Percentiles rank a stretch among this genome's conserved stretches.
phyloP scores from a whole-genome alignment of 1,284 basidiomycete genomes.

The Papiliotrema laurentii region DNA sequence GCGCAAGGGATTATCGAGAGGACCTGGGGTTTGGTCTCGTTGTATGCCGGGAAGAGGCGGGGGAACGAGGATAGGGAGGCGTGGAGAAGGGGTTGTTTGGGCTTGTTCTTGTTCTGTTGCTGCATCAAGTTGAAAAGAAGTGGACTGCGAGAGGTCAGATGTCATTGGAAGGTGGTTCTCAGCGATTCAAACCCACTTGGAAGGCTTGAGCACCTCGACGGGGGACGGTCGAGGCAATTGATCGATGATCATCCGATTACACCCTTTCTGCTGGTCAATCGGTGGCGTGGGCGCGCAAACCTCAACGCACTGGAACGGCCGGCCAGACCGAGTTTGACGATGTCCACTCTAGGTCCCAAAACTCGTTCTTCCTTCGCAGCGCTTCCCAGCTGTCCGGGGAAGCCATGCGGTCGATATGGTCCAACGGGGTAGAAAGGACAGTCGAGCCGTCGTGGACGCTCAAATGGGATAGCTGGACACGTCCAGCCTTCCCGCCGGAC shows the following conservation, averaged over 20 bases:
- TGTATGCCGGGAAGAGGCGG: conserved; percentile 19
- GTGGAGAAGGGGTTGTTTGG: conserved; percentile 14
- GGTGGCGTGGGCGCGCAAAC: not conserved
- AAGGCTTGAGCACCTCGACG: conserved; percentile 38
- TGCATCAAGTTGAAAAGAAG: conserved; percentile 16
- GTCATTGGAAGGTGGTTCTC: too few species aligned
- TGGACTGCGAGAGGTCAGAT: too few species aligned
- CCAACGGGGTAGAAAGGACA: conserved; percentile 7
- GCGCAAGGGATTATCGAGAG: conserved; percentile 14
- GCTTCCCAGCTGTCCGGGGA: not conserved
- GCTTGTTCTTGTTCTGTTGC: not conserved
- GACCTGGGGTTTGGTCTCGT: conserved; percentile 19
- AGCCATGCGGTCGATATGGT: not conserved
- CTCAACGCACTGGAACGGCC: not conserved
- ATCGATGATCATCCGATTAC: conserved; percentile 32
- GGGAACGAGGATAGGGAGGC: conserved; percentile 26
- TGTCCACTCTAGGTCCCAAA: conserved; percentile 18
- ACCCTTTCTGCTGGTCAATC: conserved; percentile 25
- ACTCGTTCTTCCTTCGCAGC: conserved; percentile 9
- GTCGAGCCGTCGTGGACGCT: conserved; percentile 39
- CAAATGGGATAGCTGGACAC: conserved; percentile 23
- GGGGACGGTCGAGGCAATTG: conserved; percentile 33
- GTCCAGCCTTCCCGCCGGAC: not conserved
- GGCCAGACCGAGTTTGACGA: conserved; percentile 1
- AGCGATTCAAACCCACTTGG: conserved; percentile 19